These are phyloP conservation scores for Tetraselmis striata DNA, from an alignment of 139 green algal genomes.

Conservation along the genomic window DNA sequence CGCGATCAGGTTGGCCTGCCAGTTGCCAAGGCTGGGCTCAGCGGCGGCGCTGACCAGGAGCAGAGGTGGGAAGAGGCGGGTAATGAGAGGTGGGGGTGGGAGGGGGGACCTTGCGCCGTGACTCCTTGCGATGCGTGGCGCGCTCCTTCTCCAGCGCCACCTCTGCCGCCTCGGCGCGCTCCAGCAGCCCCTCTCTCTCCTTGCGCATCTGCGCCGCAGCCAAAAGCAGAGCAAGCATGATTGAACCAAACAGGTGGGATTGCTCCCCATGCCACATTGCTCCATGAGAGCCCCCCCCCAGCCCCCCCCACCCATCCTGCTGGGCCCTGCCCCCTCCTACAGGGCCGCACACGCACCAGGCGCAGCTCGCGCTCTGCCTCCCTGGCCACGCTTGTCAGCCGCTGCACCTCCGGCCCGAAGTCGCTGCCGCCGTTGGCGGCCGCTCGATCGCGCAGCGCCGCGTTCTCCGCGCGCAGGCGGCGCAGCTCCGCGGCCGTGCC, in stretches of 20 bases:
- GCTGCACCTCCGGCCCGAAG: conserved; percentile 17
- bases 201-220: conserved; percentile 49
- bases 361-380: conserved; percentile 41
- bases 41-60: too few species aligned
- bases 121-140: conserved; percentile 52
- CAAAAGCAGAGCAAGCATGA: too few species aligned
- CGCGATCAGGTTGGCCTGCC: conserved; percentile 20
- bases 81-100: too few species aligned
- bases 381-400: conserved; percentile 30
- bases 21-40: neutral
- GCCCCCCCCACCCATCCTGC: too few species aligned
- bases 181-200: conserved; percentile 57
- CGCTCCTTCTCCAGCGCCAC: conserved; percentile 56
- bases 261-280: too few species aligned
- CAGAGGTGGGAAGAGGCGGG: too few species aligned
- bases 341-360: conserved; percentile 16
- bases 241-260: too few species aligned
- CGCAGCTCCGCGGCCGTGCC: conserved; percentile 31
- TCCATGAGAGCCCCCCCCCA: too few species aligned
- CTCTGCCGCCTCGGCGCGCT: conserved; percentile 41
- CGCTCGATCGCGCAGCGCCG: conserved; percentile 19
- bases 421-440: conserved; percentile 19
- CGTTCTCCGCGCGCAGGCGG: conserved; percentile 59
- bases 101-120: conserved; percentile 32
- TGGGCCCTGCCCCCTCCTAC: too few species aligned